Conservation (phyloP, 768 basidiomycete genomes). For the Tricholoma sp. region DNA sequence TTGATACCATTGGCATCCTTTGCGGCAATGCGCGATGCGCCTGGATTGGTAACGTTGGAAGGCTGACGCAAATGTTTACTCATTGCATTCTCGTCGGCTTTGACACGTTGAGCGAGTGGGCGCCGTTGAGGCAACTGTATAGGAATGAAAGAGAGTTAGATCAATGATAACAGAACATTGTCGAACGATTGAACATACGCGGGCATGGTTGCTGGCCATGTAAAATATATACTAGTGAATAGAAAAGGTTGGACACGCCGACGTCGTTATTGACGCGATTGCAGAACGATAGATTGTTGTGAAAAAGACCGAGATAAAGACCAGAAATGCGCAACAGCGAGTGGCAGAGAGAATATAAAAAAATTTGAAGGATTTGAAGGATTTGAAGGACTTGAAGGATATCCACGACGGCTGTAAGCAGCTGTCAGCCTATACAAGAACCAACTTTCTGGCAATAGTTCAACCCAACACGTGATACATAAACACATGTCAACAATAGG, state of each 20-base stretch:
- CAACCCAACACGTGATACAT: slow-evolving; percentile 31
- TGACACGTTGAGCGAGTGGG: slow-evolving; percentile 58
- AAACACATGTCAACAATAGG: slow-evolving; percentile 29
- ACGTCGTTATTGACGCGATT: slow-evolving; percentile 18
- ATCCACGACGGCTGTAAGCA: slow-evolving; percentile 31
- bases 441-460: slow-evolving; percentile 16
- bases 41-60: slow-evolving; percentile 42
- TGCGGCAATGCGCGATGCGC: slow-evolving; percentile 45
- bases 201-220: slow-evolving; percentile 60
- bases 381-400: too few relatives aligned
- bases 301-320: slow-evolving; percentile 15
- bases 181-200: slow-evolving; percentile 38
- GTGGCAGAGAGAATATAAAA: slow-evolving; percentile 20
- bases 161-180: slow-evolving; percentile 8
- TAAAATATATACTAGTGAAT: slow-evolving; percentile 18
- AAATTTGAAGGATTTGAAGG: slow-evolving; percentile 12
- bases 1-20: slow-evolving; percentile 49
- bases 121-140: slow-evolving; percentile 65
- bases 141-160: slow-evolving; percentile 4
- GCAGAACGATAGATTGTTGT: slow-evolving; percentile 25
- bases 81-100: slow-evolving; percentile 76
- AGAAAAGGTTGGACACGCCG: slow-evolving; percentile 16
- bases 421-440: slow-evolving; percentile 37
- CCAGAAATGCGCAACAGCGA: slow-evolving; percentile 9
- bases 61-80: slow-evolving; percentile 61